Percentiles rank a stretch among this genome's conserved stretches.
Conservation (phyloP, 192 early-diverging fungal species). For the Entophlyctis helioformis region DNA sequence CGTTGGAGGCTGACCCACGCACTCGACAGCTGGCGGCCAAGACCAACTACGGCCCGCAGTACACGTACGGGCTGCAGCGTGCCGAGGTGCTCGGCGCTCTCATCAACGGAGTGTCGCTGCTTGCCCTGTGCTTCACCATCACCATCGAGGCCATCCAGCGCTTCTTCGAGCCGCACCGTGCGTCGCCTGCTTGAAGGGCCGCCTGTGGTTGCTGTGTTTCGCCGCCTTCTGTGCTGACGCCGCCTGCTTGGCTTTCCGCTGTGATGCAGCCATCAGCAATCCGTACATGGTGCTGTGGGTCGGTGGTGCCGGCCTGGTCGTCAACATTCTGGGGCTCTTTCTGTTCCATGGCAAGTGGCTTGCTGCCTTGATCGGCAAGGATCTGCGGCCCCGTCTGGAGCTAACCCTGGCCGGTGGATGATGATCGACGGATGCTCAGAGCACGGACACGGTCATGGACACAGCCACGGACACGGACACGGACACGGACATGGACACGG, state of each 20-base stretch:
- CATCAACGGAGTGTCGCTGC: conserved; percentile 79
- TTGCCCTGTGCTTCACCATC: conserved; percentile 84
- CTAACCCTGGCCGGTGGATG: too few relatives aligned
- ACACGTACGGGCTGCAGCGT: conserved; percentile 83
- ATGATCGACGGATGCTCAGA: too few relatives aligned
- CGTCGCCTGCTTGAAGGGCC: background rate
- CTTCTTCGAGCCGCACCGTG: conserved; percentile 54
- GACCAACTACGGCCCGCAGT: conserved; percentile 42
- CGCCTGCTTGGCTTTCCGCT: background rate
- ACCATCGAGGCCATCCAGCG: conserved; percentile 77
- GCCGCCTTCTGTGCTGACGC: background rate
- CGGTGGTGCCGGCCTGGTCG: conserved; percentile 60
- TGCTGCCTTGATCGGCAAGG: too few relatives aligned
- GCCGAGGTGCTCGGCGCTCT: conserved; percentile 90
- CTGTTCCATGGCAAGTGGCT: conserved; percentile 52
- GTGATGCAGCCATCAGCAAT: conserved; percentile 38
- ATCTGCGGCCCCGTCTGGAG: too few relatives aligned
- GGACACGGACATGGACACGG: conserved; percentile 46
- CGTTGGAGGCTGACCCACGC: too few relatives aligned
- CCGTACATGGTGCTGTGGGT: conserved; percentile 67
- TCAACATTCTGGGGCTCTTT: conserved; percentile 70
- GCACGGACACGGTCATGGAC: conserved; percentile 2
- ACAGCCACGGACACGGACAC: conserved; percentile 46
- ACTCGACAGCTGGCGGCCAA: conserved; percentile 55
- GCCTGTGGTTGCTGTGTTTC: background rate